Conservation (phyloP, 495 filamentous ascomycete genomes). For the Aspergillus taichungensis region DNA sequence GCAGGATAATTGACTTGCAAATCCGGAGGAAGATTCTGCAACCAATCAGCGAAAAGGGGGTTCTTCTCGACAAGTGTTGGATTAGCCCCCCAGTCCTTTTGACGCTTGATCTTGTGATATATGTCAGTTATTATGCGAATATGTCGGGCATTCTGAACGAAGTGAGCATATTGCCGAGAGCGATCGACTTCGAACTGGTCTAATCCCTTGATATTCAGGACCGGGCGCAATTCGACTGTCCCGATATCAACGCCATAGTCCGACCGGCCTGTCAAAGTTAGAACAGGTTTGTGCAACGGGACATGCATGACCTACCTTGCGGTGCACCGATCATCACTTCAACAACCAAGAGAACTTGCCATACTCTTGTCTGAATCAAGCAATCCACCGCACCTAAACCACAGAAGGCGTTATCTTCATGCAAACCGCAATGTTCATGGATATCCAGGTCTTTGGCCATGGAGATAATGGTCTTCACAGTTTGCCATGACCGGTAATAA, state of each 20-base stretch:
- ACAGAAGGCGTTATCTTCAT: slow-evolving; percentile 63
- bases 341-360: slow-evolving; percentile 80
- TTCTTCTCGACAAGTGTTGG: slow-evolving; percentile 75
- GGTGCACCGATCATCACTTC: slow-evolving; percentile 93
- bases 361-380: slow-evolving; percentile 73
- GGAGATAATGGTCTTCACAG: slow-evolving; percentile 78
- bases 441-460: slow-evolving; percentile 92
- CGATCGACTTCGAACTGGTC: slow-evolving; percentile 71
- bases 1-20: slow-evolving; percentile 68
- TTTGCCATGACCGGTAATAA: slow-evolving; percentile 98
- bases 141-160: slow-evolving; percentile 66
- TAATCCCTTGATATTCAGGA: slow-evolving; percentile 50
- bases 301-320: slow-evolving; percentile 55
- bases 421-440: slow-evolving; percentile 74
- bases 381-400: slow-evolving; percentile 65
- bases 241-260: slow-evolving; percentile 69
- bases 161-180: slow-evolving; percentile 74
- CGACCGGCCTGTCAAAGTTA: slow-evolving; percentile 56
- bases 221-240: slow-evolving; percentile 68
- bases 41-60: slow-evolving; percentile 64
- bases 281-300: slow-evolving; percentile 3
- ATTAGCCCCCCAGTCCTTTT: slow-evolving; percentile 84
- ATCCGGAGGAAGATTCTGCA: slow-evolving; percentile 67
- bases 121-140: slow-evolving; percentile 68
- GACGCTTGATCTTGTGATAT: slow-evolving; percentile 69